Conservation (phyloP, 2,329 filamentous ascomycete genomes). For the Parastagonospora nodorum region DNA sequence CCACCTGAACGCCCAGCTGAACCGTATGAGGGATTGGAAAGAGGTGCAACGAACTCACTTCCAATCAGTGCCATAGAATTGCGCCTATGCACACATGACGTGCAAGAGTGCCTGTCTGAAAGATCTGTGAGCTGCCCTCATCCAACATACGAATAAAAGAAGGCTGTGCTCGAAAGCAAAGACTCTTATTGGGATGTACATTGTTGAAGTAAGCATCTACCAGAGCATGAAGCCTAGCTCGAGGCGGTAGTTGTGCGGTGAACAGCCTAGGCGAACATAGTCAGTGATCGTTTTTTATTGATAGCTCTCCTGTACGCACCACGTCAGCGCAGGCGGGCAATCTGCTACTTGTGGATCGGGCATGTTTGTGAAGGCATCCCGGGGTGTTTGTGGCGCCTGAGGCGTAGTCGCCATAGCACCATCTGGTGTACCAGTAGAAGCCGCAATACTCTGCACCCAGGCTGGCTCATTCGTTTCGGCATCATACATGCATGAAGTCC, state of each 20-base stretch:
- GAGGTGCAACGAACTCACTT: conserved; percentile 31
- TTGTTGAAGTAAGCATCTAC: conserved; percentile 41
- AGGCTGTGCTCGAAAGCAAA: conserved; percentile 39
- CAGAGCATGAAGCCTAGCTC: conserved; percentile 28
- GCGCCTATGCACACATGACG: conserved; percentile 39
- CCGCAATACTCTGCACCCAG: conserved; percentile 36
- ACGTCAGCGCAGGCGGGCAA: conserved; percentile 29
- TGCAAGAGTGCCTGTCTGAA: conserved; percentile 36
- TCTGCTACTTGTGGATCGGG: conserved; percentile 16
- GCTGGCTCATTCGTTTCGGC: conserved; percentile 36
- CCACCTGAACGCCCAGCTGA: conserved; percentile 39
- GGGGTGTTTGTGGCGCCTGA: conserved; percentile 18
- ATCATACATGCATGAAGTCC: conserved; percentile 33
- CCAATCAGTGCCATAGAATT: conserved; percentile 39
- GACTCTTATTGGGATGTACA: conserved; percentile 31
- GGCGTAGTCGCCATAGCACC: conserved; percentile 14
- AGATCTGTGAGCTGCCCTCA: conserved; percentile 35
- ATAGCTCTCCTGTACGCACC: conserved; percentile 12
- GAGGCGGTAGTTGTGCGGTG: conserved; percentile 27
- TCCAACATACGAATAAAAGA: conserved; percentile 42
- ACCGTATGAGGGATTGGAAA: conserved; percentile 35
- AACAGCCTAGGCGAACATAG: conserved; percentile 23
- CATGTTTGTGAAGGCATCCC: conserved; percentile 13
- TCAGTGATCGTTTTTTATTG: not conserved
- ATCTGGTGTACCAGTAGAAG: conserved; percentile 13